Evolutionary conservation across 768 basidiomycete genomes (phyloP).

Genomic region (Lentinula edodes): DNA sequence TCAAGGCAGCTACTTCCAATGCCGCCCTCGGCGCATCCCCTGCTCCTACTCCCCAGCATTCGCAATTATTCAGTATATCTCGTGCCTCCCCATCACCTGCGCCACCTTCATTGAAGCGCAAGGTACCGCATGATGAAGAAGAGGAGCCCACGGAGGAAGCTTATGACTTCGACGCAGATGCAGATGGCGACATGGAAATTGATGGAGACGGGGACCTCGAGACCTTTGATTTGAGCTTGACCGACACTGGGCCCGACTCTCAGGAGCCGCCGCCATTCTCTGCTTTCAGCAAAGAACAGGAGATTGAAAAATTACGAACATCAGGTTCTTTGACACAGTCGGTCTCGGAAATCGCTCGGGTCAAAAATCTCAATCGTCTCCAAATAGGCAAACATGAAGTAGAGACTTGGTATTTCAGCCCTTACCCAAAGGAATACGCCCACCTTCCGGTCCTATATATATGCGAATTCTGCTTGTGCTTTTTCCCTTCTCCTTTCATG

Average conservation of each 20-base stretch:
- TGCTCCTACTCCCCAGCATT: constrained; percentile 43
- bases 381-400: constrained; percentile 97
- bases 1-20: constrained; percentile 68
- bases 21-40: constrained; percentile 55
- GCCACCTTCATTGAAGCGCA: constrained; percentile 59
- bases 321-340: constrained; percentile 99
- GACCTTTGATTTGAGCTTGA: constrained; percentile 57
- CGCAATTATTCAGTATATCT: constrained; percentile 24
- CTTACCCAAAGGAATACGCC: constrained; percentile 97
- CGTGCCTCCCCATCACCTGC: constrained; percentile 53
- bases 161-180: constrained; percentile 49
- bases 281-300: constrained; percentile 92
- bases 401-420: constrained; percentile 99
- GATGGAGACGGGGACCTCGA: constrained; percentile 73
- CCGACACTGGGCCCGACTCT: constrained; percentile 44
- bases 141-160: constrained; percentile 58
- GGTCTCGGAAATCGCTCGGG: constrained; percentile 94
- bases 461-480: constrained; percentile 97
- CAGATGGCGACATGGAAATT: constrained; percentile 69
- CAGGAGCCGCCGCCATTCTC: constrained; percentile 45
- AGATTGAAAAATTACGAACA: constrained; percentile 96
- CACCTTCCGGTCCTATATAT: constrained; percentile 93
- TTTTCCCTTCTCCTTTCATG: constrained; percentile 89
- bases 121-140: constrained; percentile 59
- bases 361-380: constrained; percentile 95